Conservation (phyloP, 139 green algal species). For the Volvox africanus region DNA sequence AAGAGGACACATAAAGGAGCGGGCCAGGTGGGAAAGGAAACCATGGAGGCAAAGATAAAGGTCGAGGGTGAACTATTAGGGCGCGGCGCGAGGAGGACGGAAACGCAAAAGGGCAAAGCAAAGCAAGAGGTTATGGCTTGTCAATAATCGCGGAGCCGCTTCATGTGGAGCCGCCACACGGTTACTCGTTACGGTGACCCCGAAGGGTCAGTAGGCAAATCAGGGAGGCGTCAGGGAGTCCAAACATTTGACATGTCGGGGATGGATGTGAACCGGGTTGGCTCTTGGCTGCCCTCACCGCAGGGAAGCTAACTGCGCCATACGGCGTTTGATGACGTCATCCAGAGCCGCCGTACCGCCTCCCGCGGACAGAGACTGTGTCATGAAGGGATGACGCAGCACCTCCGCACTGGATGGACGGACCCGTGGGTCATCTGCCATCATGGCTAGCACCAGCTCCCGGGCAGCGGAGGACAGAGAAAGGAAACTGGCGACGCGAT, state of each 20-base stretch:
- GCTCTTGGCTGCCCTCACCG: not conserved
- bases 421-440: conserved; percentile 46
- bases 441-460: conserved; percentile 58
- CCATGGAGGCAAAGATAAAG: no score
- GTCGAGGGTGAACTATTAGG: no score
- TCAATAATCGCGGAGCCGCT: not conserved
- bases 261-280: not conserved
- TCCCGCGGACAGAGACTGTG: not conserved
- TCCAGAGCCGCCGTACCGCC: not conserved
- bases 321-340: conserved; percentile 25
- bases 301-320: conserved; percentile 33
- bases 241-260: no score
- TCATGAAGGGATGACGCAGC: conserved; percentile 43
- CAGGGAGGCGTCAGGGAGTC: no score
- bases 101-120: no score
- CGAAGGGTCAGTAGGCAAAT: not conserved
- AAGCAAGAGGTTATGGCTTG: not conserved
- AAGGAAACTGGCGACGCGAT: conserved; percentile 15
- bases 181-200: not conserved
- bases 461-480: conserved; percentile 35
- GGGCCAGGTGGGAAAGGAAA: not conserved
- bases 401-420: conserved; percentile 46
- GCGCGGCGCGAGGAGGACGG: no score
- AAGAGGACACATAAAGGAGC: not conserved
- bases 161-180: not conserved